phyloP scores from a whole-genome alignment of 2,329 filamentous ascomycete species.

The Fusarium vanettenii region DNA sequence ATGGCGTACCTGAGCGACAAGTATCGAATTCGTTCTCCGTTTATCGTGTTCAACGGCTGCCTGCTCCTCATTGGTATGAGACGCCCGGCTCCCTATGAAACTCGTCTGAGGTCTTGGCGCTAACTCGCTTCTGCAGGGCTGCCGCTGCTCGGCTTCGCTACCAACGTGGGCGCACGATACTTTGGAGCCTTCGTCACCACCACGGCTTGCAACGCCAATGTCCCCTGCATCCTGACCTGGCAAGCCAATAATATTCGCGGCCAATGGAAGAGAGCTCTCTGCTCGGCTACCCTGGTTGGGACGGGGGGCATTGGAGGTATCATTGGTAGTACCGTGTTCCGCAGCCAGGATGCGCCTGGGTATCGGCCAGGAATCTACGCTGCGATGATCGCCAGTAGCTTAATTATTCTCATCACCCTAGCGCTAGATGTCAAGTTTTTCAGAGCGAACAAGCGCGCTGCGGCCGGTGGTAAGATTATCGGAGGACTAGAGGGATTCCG shows the following conservation, averaged over 20 bases:
- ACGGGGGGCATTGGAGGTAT: constrained; percentile 40
- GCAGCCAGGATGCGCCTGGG: constrained; percentile 27
- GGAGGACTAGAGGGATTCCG: too few relatives aligned
- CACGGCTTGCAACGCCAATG: constrained; percentile 27
- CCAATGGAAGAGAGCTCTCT: constrained; percentile 41
- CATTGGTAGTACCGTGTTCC: constrained; percentile 31
- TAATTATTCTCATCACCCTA: too few relatives aligned
- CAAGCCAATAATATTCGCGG: constrained; percentile 41
- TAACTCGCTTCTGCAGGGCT: too few relatives aligned
- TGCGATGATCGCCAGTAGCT: too few relatives aligned
- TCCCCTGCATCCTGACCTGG: constrained; percentile 24
- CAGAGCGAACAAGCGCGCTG: too few relatives aligned
- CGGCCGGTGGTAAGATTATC: too few relatives aligned
- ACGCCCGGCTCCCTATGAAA: too few relatives aligned
- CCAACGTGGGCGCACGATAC: constrained; percentile 29
- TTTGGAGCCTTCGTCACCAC: constrained; percentile 38
- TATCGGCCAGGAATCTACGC: constrained; percentile 28
- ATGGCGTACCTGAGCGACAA: constrained; percentile 36
- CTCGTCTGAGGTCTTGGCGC: too few relatives aligned
- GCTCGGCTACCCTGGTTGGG: constrained; percentile 32
- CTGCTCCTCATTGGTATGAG: too few relatives aligned
- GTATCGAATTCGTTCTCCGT: constrained; percentile 32
- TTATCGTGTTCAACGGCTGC: constrained; percentile 28
- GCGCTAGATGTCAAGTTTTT: too few relatives aligned
- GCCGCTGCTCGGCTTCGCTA: neutral